Evolutionary conservation across 2,329 filamentous ascomycete species (phyloP), one percentile per base, ranked within the genome.

Genomic region (Aspergillus fumigatiaffinis): DNA sequence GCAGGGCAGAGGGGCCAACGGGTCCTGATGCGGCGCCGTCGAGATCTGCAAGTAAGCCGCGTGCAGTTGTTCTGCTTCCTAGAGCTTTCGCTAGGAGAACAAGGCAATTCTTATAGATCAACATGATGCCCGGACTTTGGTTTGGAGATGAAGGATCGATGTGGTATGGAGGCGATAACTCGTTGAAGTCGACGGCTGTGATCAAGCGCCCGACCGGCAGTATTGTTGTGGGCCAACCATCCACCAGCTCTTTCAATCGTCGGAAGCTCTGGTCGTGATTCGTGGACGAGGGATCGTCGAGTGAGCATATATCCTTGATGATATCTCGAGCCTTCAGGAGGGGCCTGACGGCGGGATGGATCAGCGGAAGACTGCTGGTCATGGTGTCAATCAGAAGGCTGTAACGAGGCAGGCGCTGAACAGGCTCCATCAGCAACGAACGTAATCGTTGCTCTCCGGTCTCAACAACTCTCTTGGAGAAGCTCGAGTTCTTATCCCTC

Each of bases 371-470:
- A 59, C 89, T 92, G 63, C 88, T 87, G 50, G 94, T 85, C 69
- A 99, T 97, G 68, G 95, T 92, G 76, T 99, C 94, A 66, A 99
- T 97, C 69, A 97, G 88, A 38, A 99, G 80, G 68, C 91, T 97
- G 76, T 99, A 99, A 26, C 94, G 88, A 26, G 94, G 94, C 53
- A 99, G 82, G 53, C 94, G 84, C 73, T 99, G 94, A 0, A 99
- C 92, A 2, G 94, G 94, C 74, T 99, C 94, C 71, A 99, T 99
- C 54, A 99, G 83, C 61, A 94, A 84, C 3, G 94, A 97, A 51
- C 91, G 92, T 54, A 97, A 83, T 56, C 87, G 85, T 76, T 99
- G 94, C 72, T 97, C 94, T 55, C 94, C 93, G 2, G 89, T 89
- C 62, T 92, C 86, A 53, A 90, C 85, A 3, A 97, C 85, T 49